These are phyloP conservation scores for Avena sativa DNA, from an alignment of 176 grass and related monocot genomes.

Conservation along the genomic window DNA sequence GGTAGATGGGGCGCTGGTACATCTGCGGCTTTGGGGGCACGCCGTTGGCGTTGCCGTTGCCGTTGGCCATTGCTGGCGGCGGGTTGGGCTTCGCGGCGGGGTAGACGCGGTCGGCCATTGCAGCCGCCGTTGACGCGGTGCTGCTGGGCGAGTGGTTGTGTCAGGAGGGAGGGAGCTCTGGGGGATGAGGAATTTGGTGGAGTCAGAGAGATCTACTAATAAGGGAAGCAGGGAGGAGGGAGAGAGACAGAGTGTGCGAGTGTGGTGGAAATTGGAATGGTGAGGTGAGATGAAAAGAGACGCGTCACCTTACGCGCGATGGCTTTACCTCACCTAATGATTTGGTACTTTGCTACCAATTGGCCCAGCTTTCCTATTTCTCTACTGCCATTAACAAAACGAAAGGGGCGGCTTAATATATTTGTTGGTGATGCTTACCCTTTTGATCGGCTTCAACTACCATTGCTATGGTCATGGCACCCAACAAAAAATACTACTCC, in stretches of 20 bases:
- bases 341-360: constrained; percentile 46
- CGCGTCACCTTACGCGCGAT: constrained; percentile 65
- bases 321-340: constrained; percentile 61
- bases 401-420: not conserved
- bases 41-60: not conserved
- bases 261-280: not conserved
- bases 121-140: not conserved
- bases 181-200: constrained; percentile 27
- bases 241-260: not conserved
- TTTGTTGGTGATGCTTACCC: not conserved
- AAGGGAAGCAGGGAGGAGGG: constrained; percentile 3
- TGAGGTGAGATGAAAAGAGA: constrained; percentile 46
- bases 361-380: not conserved
- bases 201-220: constrained; percentile 50
- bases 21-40: constrained; percentile 68
- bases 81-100: constrained; percentile 74
- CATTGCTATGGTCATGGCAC: not conserved
- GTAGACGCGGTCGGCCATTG: constrained; percentile 86
- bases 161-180: not conserved
- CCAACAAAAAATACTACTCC: no score
- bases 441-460: constrained; percentile 2
- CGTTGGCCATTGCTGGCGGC: constrained; percentile 45
- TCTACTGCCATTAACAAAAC: not conserved
- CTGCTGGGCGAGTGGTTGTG: not conserved
- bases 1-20: constrained; percentile 80